Evolutionary conservation across 2,329 filamentous ascomycete species (phyloP), one percentile per base, ranked within the genome.

Genomic region (Scytalidium lignicola): DNA sequence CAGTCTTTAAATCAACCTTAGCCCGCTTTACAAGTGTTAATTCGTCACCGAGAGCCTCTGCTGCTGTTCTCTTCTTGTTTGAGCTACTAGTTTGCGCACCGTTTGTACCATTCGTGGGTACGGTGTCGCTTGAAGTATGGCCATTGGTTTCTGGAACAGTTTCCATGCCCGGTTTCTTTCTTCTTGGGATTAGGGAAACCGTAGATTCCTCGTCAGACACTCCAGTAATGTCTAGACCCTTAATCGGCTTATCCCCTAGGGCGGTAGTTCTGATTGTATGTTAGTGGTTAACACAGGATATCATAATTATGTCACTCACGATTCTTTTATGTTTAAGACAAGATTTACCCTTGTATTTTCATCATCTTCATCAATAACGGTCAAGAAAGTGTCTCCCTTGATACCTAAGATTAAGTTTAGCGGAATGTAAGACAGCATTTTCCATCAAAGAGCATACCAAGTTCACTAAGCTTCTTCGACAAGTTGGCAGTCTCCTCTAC

Each of bases 401-500:
- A 96, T 80, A 10, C 85, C 80, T 83, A 53, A 37, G 15, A 37
- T 53, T 54, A 15, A 39, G 40, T 18, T 43, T 37, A 23, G 12
- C 53, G 66, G 63, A 65, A 60, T 23, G 22, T 9, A 37, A 41
- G 49, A 53, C 18, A 32, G 23, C 5, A 5, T 37, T 15, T 13
- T 13, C 32, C 10, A 46, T 23, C 7, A 23, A 13, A 4, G 48
- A 48, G 21, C 71, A 58, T 72, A 80, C 82, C 88, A 8, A 96
- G 75, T 18, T 96, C 88, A 21, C 69, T 75, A 45, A 99, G 76
- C 52, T 86, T 90, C 72, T 90, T 95, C 1, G 74, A 67, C 1
- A 97, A 72, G 60, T 96, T 95, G 50, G 95, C 88, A 3, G 89
- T 89, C 61, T 95, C 82, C 49, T 97, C 93, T 0, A 85, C 80